These are phyloP conservation scores for Allium fistulosum DNA, from an alignment of 106 monocot genomes.

Conservation along the genomic window DNA sequence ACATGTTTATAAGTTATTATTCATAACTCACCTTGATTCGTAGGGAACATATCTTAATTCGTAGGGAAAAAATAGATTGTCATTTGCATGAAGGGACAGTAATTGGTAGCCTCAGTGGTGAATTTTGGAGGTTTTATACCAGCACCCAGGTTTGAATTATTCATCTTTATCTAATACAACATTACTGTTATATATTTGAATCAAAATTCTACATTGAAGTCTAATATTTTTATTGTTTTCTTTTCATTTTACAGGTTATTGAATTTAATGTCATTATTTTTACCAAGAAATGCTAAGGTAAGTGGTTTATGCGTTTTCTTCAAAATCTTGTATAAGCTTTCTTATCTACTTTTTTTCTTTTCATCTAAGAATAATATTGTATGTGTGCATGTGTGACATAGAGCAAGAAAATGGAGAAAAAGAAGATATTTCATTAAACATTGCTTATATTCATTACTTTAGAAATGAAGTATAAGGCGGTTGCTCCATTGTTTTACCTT, in stretches of 20 bases:
- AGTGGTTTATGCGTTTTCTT: conserved; percentile 16
- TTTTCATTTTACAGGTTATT: conserved; percentile 51
- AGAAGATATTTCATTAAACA: too few relatives aligned
- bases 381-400: too few relatives aligned
- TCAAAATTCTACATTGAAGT: too few relatives aligned
- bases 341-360: too few relatives aligned
- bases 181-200: background rate
- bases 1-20: too few relatives aligned
- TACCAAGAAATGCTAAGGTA: conserved; percentile 61
- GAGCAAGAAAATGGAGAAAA: too few relatives aligned
- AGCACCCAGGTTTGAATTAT: conserved; percentile 52
- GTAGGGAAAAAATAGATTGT: conserved; percentile 80
- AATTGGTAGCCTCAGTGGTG: conserved; percentile 87
- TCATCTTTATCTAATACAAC: background rate
- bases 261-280: conserved; percentile 77
- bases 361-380: too few relatives aligned
- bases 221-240: background rate
- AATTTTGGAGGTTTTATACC: conserved; percentile 93
- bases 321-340: background rate
- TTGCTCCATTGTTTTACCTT: too few relatives aligned
- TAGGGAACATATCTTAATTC: conserved; percentile 80
- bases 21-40: conserved; percentile 14
- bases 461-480: too few relatives aligned
- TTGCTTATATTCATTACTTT: too few relatives aligned
- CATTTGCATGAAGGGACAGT: conserved; percentile 74